Conservation (phyloP, 2,329 filamentous ascomycete genomes). For the Stylonectria norvegica region DNA sequence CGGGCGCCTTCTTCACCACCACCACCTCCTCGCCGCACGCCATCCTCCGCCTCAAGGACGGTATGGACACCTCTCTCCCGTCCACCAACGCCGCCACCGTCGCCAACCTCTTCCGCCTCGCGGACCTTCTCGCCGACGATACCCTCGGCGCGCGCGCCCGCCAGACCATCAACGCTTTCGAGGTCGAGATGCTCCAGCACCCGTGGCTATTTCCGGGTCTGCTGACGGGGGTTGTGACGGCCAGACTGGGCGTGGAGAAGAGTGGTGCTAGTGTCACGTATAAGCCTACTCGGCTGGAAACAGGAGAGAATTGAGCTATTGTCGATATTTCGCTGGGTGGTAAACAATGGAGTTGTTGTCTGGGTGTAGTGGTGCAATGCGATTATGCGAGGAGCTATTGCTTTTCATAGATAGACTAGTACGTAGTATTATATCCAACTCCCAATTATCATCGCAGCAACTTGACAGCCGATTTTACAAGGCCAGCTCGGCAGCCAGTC, state of each 20-base stretch:
- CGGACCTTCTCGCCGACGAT: conserved; percentile 63
- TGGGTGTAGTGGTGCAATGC: no score
- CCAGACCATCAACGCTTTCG: conserved; percentile 79
- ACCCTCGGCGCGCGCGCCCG: conserved; percentile 62
- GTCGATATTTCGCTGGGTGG: neutral
- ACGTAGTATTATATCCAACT: no score
- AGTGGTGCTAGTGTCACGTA: conserved; percentile 28
- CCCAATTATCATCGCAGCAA: no score
- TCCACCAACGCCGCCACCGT: conserved; percentile 87
- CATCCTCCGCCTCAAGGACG: conserved; percentile 86
- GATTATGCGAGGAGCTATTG: no score
- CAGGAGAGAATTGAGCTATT: conserved; percentile 4
- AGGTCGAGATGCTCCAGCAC: conserved; percentile 87
- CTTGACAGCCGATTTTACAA: no score
- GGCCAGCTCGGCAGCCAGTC: no score
- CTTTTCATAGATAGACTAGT: no score
- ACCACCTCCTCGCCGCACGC: conserved; percentile 59
- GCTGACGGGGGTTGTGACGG: conserved; percentile 70
- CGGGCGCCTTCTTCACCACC: conserved; percentile 72
- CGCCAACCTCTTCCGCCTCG: conserved; percentile 79
- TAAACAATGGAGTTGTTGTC: no score
- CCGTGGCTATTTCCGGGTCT: conserved; percentile 87
- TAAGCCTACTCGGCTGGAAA: conserved; percentile 20
- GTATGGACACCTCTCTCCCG: conserved; percentile 89
- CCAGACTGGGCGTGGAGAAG: conserved; percentile 62